Base-by-base conservation (phyloP, 768 basidiomycete species). In the Rhizopogon vesiculosus region DNA sequence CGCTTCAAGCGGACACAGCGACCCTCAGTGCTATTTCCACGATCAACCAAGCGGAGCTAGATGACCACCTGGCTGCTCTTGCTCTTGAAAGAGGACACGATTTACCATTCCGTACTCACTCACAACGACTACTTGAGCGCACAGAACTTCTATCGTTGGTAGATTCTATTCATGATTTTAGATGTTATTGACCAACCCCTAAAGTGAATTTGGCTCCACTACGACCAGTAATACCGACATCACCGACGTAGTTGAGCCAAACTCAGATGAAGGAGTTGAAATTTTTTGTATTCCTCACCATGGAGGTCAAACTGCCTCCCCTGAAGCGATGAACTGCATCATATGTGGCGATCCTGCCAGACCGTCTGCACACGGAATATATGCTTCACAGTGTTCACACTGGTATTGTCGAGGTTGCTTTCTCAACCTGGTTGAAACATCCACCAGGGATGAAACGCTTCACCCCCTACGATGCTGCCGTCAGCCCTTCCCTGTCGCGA, bases 401-500 rank as follows among this genome's bases (percentile, higher is more conserved):
- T 54, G 63, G 45, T 79, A 84, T 56, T 83, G 80, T 66, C 59
- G 58, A 16, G 64, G 52, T n/a, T 85, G 82, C 55, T 42, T 81
- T 35, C 51, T 60, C 1, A 65, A 68, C 31, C 74, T 83, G 35
- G 76, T 78, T 15, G 62, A 73, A 45, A 54, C 74, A 0, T 74
- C 76, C 22, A 71, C 72, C 10, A 69, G 66, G 2, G 83, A 85
- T 58, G 83, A 84, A 56, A 70, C 76, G 0, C 72, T 83, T 3
- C 76, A 75, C 54, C 82, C 83, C 0, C 69, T 81, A 6, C 74
- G 77, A 29, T 85, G 82, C 61, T 84, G 81, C 63, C 63, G 72
- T 29, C 59, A 70, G 33, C 63, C 64, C 0, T 69, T 82, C 41
- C 66, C 74, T 2, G 51, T 67, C 19, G 46, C 42, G 13, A 53